Evolutionary conservation across 352 stramenopile species (phyloP).

Genomic region (Pythium phragmitis): DNA sequence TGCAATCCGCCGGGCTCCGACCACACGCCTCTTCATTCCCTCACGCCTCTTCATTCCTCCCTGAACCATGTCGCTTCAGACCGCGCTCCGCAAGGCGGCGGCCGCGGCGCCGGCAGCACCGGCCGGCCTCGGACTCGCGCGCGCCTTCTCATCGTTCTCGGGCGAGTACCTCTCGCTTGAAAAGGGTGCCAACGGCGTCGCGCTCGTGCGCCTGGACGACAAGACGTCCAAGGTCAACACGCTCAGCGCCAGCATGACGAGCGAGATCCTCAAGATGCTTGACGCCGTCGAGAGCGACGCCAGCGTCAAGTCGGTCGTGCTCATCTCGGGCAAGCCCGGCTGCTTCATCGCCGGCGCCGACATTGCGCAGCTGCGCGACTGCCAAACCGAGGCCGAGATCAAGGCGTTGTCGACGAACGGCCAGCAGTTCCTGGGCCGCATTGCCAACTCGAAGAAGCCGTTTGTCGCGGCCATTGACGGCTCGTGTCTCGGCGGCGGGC

Average conservation of each 20-base stretch:
- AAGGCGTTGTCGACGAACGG: constrained; percentile 89
- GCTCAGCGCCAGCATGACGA: constrained; percentile 89
- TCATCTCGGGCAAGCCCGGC: constrained; percentile 96
- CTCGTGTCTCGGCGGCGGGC: constrained; percentile 94
- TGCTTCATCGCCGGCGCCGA: constrained; percentile 99
- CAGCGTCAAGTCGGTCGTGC: constrained; percentile 95
- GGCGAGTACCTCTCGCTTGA: constrained; percentile 89
- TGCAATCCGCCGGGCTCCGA: constrained; percentile 4
- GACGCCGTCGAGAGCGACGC: constrained; percentile 88
- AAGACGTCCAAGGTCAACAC: constrained; percentile 92
- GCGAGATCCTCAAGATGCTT: constrained; percentile 87
- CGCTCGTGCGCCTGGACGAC: constrained; percentile 92
- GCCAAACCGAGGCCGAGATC: constrained; percentile 91
- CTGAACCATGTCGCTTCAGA: constrained; percentile 19
- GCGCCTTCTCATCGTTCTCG: constrained; percentile 31
- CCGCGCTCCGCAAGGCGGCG: constrained; percentile 18
- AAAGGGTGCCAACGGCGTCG: constrained; percentile 83
- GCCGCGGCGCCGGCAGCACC: constrained; percentile 11
- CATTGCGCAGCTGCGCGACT: constrained; percentile 94
- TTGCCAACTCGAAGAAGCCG: constrained; percentile 91
- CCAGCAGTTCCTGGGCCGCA: constrained; percentile 92
- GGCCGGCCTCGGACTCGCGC: constrained; percentile 8
- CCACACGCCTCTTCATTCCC: background rate
- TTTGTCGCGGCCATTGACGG: constrained; percentile 97
- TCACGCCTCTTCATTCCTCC: background rate